Evolutionary conservation across 495 filamentous ascomycete genomes (phyloP).

Genomic region (Xylaria castorea): DNA sequence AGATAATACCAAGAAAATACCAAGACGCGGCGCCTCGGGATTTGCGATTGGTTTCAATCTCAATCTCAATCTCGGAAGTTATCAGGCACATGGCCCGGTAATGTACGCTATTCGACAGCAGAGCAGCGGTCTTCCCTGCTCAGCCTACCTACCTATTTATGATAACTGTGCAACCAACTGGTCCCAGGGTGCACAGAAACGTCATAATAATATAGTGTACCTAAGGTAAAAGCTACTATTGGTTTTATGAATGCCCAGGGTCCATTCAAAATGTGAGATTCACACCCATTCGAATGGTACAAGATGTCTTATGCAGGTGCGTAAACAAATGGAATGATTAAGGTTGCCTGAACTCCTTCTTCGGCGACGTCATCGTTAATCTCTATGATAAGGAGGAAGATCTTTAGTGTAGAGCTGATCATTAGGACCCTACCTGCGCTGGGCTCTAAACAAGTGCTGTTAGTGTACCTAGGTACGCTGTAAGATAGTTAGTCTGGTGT

Average conservation of each 20-base stretch:
- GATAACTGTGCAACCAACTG: conserved; percentile 9
- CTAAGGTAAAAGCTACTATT: background rate
- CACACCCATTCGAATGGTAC: background rate
- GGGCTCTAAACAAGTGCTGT: background rate
- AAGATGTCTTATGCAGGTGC: background rate
- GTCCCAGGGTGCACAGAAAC: conserved; percentile 6
- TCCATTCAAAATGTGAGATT: conserved; percentile 8
- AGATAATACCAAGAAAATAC: conserved; percentile 29
- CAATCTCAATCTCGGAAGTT: conserved; percentile 17
- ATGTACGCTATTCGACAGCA: conserved; percentile 11
- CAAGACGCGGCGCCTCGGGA: conserved; percentile 24
- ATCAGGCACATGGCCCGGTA: conserved; percentile 6
- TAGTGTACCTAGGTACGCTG: background rate
- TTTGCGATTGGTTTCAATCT: conserved; percentile 13
- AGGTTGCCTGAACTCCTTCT: background rate
- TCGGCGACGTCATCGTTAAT: conserved; percentile 4
- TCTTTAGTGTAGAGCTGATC: background rate
- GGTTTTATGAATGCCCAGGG: background rate
- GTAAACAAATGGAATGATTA: background rate
- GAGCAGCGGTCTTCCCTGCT: conserved; percentile 6
- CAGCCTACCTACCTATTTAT: background rate
- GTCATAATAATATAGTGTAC: background rate
- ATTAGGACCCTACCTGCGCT: conserved; percentile 10
- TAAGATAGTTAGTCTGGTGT: background rate
- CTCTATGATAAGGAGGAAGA: conserved; percentile 4